Base-by-base conservation (phyloP, 768 basidiomycete genomes). In the Cystoderma amianthinum region DNA sequence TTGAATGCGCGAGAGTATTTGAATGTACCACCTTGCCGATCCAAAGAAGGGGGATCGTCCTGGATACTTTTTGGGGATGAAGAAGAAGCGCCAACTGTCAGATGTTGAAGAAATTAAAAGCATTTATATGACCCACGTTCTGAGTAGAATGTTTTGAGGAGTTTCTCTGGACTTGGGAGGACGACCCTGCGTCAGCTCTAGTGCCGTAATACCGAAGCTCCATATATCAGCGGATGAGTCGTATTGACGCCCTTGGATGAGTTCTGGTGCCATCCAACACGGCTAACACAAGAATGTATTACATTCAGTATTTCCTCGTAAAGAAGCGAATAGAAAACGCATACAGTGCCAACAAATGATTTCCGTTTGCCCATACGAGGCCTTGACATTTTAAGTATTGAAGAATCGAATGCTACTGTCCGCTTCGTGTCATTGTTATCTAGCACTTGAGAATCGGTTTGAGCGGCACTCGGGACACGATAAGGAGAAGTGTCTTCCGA, bases 231-330 rank as follows among this genome's bases (percentile, higher is more conserved):
- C 90, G 48, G 82, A 76, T 10, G 80, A 74, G 55, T 94, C 91
- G 57, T 94, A 95, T 42, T 78, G 76, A 49, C 75, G 76, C 38
- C 91, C 86, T 49, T 85, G 75, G 36, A 97, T 87, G 17, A 96
- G 74, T 52, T 97, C 94, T 2, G 94, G 94, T 0, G 94, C 90
- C 93, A 96, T 97, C 90, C 90, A 96, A 57, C 87, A 90, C 1
- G 94, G 94, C 79, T 82, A 43, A 24, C 36, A 36, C 21, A 28
- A 37, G 13, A 20, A 38, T 42, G 36, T n/a, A n/a, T n/a, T 18
- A 49, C 20, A 39, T 12, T 28, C 32, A 33, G 39, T 18, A 48
- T 6, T 15, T 34, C 16, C 17, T n/a, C n/a, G n/a, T n/a, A n/a
- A 33, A 36, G 13, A 15, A 22, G 34, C 48, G 38, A 7, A 36